Base-by-base conservation (phyloP, 1,284 basidiomycete species). In the Coniferiporia sulphurascens region DNA sequence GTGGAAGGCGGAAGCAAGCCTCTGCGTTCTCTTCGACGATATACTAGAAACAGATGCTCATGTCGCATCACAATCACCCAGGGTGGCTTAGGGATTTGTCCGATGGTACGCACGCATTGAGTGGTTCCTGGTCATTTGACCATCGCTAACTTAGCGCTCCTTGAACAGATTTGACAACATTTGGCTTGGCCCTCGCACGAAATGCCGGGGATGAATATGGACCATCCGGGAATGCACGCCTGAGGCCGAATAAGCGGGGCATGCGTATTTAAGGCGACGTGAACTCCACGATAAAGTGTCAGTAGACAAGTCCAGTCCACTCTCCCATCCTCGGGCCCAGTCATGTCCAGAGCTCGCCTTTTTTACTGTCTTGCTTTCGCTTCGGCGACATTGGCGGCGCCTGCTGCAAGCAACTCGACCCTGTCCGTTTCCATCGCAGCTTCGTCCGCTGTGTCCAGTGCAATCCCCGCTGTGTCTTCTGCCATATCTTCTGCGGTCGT, bases 331-430 rank as follows among this genome's bases (percentile, higher is more conserved):
- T 8, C 27, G 43, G n/a, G 15, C 22, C 19, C 17, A 19, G 44
- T 13, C 10, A 59, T 59, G 58, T 48, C 55, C 45, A 46, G 53
- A n/a, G 22, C 41, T 10, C 45, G 27, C 19, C 35, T 55, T 21
- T 22, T 59, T 38, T 54, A 49, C 36, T 59, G 51, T 35, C 35
- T 59, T 43, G 15, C 55, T 22, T 19, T 48, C 34, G 52, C 52
- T 3, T 59, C 58, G 7, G 46, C 35, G 21, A 36, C 45, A 4
- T n/a, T 55, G 4, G 58, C 59, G 8, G 59, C 55, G 15, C 59
- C 59, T 38, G 54, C 59, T n/a, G 54, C 19, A 7, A 56, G 48
- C n/a, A 52, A 35, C 34, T 45, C 27, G n/a, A 43, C 59, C 12
- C 17, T 51, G 9, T 56, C 49, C 27, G 48, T 48, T 10, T 50